Conservation (phyloP, 306 rosid genomes). For the Cyclanthera cordifolia region DNA sequence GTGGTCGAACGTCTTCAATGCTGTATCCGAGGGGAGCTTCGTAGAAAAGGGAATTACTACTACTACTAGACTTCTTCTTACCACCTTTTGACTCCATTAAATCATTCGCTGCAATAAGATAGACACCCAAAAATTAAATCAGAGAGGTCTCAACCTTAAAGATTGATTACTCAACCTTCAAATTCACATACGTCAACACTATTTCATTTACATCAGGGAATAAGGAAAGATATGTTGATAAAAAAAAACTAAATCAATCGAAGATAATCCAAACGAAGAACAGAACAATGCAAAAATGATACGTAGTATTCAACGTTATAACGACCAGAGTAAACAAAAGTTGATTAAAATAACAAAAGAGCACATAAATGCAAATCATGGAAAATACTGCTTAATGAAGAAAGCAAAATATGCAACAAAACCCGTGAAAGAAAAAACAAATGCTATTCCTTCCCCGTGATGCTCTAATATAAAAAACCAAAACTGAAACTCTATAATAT, state of each 20-base stretch:
- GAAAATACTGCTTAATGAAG: not conserved
- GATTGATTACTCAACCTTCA: not conserved
- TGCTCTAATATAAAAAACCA: not conserved
- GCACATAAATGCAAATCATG: not conserved
- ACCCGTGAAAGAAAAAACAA: not conserved
- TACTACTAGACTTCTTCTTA: slow-evolving; percentile 75
- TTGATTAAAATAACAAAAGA: not conserved
- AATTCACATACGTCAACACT: not conserved
- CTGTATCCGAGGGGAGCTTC: slow-evolving; percentile 95
- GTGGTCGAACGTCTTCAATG: slow-evolving; percentile 92
- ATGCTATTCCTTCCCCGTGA: not conserved
- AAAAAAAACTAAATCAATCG: not conserved
- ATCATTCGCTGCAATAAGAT: slow-evolving; percentile 41
- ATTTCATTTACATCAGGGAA: not conserved
- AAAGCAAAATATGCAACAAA: not conserved
- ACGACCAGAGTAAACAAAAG: not conserved
- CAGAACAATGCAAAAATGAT: too few relatives aligned
- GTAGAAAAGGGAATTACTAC: slow-evolving; percentile 47
- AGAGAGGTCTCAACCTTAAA: not conserved
- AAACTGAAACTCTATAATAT: not conserved
- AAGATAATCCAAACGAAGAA: not conserved
- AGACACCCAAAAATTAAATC: not conserved
- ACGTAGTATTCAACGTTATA: not conserved
- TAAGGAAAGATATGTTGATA: not conserved
- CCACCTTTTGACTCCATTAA: slow-evolving; percentile 95